Base-by-base conservation (phyloP, 192 early-diverging fungal species). In the Coemansia sp. region DNA sequence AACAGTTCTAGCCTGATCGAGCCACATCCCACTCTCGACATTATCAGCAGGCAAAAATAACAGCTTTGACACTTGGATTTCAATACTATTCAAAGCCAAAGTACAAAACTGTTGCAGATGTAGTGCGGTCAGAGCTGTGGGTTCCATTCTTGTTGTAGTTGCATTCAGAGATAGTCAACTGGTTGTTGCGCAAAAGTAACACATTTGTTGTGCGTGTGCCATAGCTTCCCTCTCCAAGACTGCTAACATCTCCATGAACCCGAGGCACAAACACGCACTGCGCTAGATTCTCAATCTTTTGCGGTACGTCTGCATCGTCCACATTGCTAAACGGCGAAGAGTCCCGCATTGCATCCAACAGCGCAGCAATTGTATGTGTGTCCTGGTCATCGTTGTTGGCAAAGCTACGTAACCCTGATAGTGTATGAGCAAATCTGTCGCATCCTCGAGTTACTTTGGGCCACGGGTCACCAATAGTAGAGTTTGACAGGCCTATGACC, bases 141-240 rank as follows among this genome's bases (percentile, higher is more conserved):
- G 15, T 25, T 55, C n/a, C 25, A 29, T 12, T 29, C 29, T 55
- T 55, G 24, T 55, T 25, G 14, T 55, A 55, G 53, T 25, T 55
- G 53, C 53, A 55, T 55, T 70, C 72, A 7, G 62, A 67, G 5
- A 71, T 45, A 5, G 68, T 74, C 49, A 79, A 49, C 1, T 27
- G 19, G 43, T 53, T 23, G 0, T 23, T 25, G n/a, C 60, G 68
- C 48, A 79, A 57, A 32, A 79, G 51, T 25, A 79, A 4, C 3
- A 74, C 62, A 12, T 70, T 50, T 14, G 77, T 79, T 1, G 77
- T 64, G n/a, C 77, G 39, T 11, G 77, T 79, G 25, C 77, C 77
- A 25, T 74, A 79, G 0, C 12, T 25, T 8, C 51, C 64, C 12
- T 29, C 14, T 3, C 19, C 25, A 22, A 50, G 62, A 24, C 27